Conservation (phyloP, 1,139 yeast species). For the Yamadazyma buinensis region DNA sequence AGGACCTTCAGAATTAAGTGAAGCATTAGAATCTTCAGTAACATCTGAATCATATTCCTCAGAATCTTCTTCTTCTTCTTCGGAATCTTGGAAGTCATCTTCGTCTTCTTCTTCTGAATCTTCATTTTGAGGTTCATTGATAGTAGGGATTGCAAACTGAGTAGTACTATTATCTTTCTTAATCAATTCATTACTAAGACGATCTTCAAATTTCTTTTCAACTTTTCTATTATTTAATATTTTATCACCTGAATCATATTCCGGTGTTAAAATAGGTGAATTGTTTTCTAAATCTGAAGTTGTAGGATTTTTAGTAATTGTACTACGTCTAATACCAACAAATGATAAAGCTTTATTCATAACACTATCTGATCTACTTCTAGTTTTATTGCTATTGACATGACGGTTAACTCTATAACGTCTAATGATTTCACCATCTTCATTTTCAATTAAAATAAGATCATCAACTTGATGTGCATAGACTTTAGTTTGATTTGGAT, state of each 20-base stretch:
- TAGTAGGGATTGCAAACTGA: conserved; percentile 12
- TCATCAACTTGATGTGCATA: conserved; percentile 57
- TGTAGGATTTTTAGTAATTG: conserved; percentile 1
- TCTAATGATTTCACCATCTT: conserved; percentile 86
- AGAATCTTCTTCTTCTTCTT: conserved; percentile 6
- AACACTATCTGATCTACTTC: conserved; percentile 30
- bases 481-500: conserved; percentile 32
- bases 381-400: conserved; percentile 6
- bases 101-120: conserved; percentile 10
- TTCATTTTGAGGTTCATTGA: conserved; percentile 9
- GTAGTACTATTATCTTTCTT: conserved; percentile 7
- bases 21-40: conserved; percentile 17
- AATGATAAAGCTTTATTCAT: conserved; percentile 45
- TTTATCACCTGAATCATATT: conserved; percentile 19
- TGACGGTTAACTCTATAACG: conserved; percentile 72
- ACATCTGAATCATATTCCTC: conserved; percentile 7
- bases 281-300: conserved; percentile 12
- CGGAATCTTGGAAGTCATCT: conserved; percentile 6
- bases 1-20: conserved; percentile 17
- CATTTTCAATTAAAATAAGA: conserved; percentile 78
- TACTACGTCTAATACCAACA: conserved; percentile 43
- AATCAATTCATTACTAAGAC: conserved; percentile 21
- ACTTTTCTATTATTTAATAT: conserved; percentile 17
- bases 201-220: conserved; percentile 25
- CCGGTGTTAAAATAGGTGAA: conserved; percentile 10